phyloP scores from a whole-genome alignment of 306 rosid species.

The Medicago ruthenica region DNA sequence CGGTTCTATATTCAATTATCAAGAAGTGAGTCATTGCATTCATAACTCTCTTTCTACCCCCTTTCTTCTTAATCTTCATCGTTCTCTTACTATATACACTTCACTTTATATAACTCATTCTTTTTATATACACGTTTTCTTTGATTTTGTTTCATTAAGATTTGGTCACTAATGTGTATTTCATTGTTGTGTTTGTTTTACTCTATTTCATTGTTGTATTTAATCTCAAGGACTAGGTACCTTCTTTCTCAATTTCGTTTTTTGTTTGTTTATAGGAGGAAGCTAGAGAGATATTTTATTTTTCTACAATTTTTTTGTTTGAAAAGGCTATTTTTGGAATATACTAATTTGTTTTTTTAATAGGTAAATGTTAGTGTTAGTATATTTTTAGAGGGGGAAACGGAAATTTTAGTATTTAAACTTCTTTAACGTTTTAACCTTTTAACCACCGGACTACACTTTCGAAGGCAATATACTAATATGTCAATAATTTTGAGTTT shows the following conservation, averaged over 20 bases:
- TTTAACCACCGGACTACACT: too few species aligned
- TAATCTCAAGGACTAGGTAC: not conserved
- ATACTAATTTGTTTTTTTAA: too few species aligned
- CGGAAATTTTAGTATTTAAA: too few species aligned
- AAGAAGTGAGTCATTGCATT: conserved; percentile 61
- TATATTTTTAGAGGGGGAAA: too few species aligned
- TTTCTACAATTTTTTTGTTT: too few species aligned
- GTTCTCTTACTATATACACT: not conserved
- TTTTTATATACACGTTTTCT: not conserved
- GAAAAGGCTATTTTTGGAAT: too few species aligned
- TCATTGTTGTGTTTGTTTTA: not conserved
- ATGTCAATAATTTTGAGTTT: not conserved
- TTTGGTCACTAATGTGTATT: conserved; percentile 3
- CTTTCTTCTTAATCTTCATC: not conserved
- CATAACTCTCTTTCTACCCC: not conserved
- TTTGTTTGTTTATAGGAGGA: not conserved
- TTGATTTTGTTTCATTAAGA: conserved; percentile 13
- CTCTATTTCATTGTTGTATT: not conserved
- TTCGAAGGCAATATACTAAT: too few species aligned
- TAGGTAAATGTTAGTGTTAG: too few species aligned
- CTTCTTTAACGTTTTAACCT: too few species aligned
- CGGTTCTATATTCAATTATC: conserved; percentile 53
- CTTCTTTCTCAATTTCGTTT: conserved; percentile 5
- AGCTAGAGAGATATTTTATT: not conserved
- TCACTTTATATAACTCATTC: not conserved